These are phyloP conservation scores for Daldinia bambusicola DNA, from an alignment of 495 filamentous ascomycete species.

Conservation along the genomic window DNA sequence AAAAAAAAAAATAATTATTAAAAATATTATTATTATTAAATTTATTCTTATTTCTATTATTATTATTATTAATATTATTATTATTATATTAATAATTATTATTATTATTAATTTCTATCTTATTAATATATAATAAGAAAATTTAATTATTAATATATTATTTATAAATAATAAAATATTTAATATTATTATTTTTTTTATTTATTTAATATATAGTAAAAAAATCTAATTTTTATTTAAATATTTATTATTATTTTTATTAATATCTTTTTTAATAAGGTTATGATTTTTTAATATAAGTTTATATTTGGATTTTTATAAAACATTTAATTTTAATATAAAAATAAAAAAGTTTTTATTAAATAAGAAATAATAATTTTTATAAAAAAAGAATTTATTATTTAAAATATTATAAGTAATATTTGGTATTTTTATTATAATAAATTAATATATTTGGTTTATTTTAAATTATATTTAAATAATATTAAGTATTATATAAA, in stretches of 20 bases:
- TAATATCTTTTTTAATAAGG: not conserved
- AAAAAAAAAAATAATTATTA: too few relatives aligned
- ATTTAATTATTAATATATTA: too few relatives aligned
- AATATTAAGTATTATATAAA: not conserved
- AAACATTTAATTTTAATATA: not conserved
- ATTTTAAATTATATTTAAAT: not conserved
- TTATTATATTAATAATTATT: too few relatives aligned
- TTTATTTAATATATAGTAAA: not conserved
- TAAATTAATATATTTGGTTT: not conserved
- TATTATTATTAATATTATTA: too few relatives aligned
- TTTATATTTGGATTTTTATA: not conserved
- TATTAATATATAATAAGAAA: too few relatives aligned
- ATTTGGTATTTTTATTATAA: not conserved
- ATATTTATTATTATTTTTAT: not conserved
- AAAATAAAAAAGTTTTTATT: too few relatives aligned
- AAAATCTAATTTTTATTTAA: not conserved
- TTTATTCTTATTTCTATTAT: too few relatives aligned
- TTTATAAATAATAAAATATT: too few relatives aligned
- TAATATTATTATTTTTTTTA: not conserved
- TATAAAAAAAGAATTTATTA: not conserved
- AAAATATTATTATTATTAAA: too few relatives aligned
- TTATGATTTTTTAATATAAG: not conserved
- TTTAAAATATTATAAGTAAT: not conserved
- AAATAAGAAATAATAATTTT: too few relatives aligned
- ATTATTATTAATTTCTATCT: too few relatives aligned